phyloP scores from a whole-genome alignment of 495 filamentous ascomycete species.

The Halenospora varia region DNA sequence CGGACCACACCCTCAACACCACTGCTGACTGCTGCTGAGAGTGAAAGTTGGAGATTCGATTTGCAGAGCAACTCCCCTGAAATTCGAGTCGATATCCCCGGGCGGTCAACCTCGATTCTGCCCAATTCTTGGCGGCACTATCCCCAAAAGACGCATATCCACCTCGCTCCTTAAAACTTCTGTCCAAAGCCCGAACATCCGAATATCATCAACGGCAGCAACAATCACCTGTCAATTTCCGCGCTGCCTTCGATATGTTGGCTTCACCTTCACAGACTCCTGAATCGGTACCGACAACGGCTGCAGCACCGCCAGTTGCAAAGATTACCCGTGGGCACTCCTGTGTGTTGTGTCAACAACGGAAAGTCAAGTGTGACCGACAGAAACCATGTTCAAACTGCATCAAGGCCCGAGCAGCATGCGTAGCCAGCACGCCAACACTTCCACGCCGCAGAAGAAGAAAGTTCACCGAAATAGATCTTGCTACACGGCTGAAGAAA shows the following conservation, averaged over 20 bases:
- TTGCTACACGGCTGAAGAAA: slow-evolving; percentile 46
- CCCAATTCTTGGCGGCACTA: too few species aligned
- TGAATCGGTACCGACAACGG: not conserved
- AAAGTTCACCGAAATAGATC: slow-evolving; percentile 44
- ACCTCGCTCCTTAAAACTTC: too few species aligned
- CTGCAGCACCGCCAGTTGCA: not conserved
- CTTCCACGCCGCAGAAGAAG: slow-evolving; percentile 57
- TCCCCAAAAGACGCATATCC: too few species aligned
- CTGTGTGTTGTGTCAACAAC: slow-evolving; percentile 60
- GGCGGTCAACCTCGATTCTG: too few species aligned
- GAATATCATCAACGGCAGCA: not conserved
- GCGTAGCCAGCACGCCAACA: slow-evolving; percentile 54
- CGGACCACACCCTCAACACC: too few species aligned
- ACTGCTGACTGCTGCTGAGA: too few species aligned
- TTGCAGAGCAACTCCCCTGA: too few species aligned
- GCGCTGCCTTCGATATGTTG: slow-evolving; percentile 1
- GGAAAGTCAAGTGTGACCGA: slow-evolving; percentile 66
- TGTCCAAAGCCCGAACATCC: too few species aligned
- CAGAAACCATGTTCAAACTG: slow-evolving; percentile 63
- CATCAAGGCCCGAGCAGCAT: slow-evolving; percentile 55
- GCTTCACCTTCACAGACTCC: slow-evolving; percentile 1
- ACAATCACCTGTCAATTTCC: not conserved
- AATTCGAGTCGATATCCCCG: too few species aligned
- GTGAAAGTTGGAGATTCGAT: too few species aligned
- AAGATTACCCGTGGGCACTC: slow-evolving; percentile 40